Base-by-base conservation (phyloP, 805 yeast genomes). In the Yarrowia keelungensis region DNA sequence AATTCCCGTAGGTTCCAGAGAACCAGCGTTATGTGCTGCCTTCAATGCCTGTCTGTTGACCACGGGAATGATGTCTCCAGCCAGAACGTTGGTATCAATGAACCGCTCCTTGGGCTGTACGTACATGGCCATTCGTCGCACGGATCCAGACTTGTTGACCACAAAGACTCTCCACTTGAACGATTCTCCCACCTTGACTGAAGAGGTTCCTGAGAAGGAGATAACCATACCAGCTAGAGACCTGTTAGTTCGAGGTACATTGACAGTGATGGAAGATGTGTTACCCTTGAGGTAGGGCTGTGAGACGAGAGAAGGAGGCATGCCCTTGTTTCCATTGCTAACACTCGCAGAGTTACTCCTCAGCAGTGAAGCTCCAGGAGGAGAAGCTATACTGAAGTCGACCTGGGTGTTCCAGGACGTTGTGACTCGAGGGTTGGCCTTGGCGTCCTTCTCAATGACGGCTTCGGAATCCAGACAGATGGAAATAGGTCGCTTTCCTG, bases 111-210 rank as follows among this genome's bases (percentile, higher is more conserved):
- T 71, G 11, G 78, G 74, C 66, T 82, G 83, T 53, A 82, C 78
- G 67, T 79, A 80, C 67, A 90, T 77, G 3, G 90, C 81, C 56
- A 89, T 75, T 67, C 85, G 84, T 70, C 89, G 77, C 16, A 81
- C 74, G 32, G 81, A 81, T n/a, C 77, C 72, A 0, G 90, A 83
- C 70, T 82, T 82, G 78, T 90, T 90, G 66, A 89, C 83, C 1
- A 89, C 86, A 72, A 87, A 89, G 14, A 90, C 81, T 59, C 82
- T 82, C 90, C 93, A 87, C 67, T 81, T 83, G 74, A 85, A 85
- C 2, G 81, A 80, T 49, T 85, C 83, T 2, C 95, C 94, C 10
- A 88, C 76, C 71, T 81, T 80, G 5, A 89, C 86, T 49, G 82
- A 81, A 7, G 89, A 84, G 11, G 85, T 84, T 0, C 96, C 95